These are phyloP conservation scores for Dactylis glomerata DNA, from an alignment of 176 grass and related monocot genomes.

Conservation along the genomic window DNA sequence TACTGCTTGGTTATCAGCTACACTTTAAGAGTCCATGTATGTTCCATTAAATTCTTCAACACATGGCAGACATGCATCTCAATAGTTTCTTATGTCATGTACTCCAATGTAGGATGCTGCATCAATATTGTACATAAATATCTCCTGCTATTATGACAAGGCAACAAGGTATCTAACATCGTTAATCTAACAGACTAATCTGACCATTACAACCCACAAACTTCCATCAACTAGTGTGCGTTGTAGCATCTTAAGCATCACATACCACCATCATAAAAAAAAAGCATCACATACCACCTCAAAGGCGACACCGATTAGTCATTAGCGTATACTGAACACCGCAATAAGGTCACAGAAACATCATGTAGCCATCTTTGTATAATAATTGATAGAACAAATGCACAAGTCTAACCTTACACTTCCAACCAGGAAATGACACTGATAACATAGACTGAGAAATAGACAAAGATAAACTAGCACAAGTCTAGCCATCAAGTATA, in stretches of 20 bases:
- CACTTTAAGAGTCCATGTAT: background rate
- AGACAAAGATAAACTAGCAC: slow-evolving; percentile 3
- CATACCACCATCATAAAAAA: too few species aligned
- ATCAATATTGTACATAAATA: background rate
- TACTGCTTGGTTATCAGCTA: background rate
- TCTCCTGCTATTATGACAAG: background rate
- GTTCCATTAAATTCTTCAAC: background rate
- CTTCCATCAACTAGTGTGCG: background rate
- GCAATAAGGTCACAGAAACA: background rate
- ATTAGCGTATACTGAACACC: background rate
- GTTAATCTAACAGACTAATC: background rate
- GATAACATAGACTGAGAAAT: background rate
- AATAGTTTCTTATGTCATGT: background rate
- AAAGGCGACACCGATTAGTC: background rate
- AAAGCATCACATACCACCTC: slow-evolving; percentile 1
- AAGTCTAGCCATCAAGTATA: too few species aligned
- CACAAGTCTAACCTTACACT: background rate
- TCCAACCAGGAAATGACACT: background rate
- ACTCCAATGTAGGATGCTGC: background rate
- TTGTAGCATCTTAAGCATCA: background rate
- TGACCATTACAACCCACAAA: background rate
- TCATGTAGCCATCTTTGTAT: background rate
- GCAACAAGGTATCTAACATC: background rate
- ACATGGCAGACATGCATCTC: background rate
- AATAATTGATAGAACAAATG: background rate